Percentiles rank a stretch among this genome's conserved stretches.
phyloP scores from a whole-genome alignment of 768 basidiomycete genomes.

The Kwoniella sp. region DNA sequence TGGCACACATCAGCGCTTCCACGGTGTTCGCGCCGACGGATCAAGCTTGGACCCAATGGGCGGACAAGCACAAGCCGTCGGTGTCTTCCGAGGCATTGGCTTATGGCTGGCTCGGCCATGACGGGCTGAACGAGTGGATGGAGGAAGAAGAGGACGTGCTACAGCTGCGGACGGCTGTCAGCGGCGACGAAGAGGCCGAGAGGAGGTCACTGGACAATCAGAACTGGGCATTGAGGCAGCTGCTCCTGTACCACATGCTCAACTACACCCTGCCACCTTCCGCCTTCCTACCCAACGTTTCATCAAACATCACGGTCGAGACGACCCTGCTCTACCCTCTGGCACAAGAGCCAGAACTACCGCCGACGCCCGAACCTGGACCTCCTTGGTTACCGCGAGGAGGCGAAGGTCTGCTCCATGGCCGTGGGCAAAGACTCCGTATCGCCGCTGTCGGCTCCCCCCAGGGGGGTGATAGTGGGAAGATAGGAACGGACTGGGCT shows the following conservation, averaged over 20 bases:
- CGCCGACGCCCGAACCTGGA: constrained; percentile 64
- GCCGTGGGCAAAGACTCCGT: constrained; percentile 75
- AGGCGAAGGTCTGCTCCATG: constrained; percentile 68
- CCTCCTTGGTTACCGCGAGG: constrained; percentile 84
- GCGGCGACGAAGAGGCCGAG: constrained; percentile 7
- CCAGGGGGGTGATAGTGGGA: constrained; percentile 47
- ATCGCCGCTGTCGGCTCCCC: constrained; percentile 53
- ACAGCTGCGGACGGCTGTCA: background rate
- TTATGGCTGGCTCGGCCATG: constrained; percentile 24
- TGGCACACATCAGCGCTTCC: constrained; percentile 74
- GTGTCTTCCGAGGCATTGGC: background rate
- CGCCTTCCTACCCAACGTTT: constrained; percentile 48
- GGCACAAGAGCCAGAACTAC: constrained; percentile 57
- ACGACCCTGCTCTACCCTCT: constrained; percentile 49
- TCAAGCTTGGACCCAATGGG: constrained; percentile 59
- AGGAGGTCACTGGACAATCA: constrained; percentile 32
- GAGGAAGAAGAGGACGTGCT: constrained; percentile 52
- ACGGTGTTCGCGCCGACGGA: constrained; percentile 96
- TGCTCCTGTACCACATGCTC: constrained; percentile 88
- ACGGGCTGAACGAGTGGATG: constrained; percentile 47
- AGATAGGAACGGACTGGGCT: constrained; percentile 59
- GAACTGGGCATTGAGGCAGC: constrained; percentile 73
- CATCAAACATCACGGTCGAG: constrained; percentile 44
- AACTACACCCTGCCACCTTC: constrained; percentile 64
- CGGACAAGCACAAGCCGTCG: constrained; percentile 18